These are phyloP conservation scores for Friedmanniomyces endolithicus DNA, from an alignment of 495 filamentous ascomycete genomes.

Conservation along the genomic window DNA sequence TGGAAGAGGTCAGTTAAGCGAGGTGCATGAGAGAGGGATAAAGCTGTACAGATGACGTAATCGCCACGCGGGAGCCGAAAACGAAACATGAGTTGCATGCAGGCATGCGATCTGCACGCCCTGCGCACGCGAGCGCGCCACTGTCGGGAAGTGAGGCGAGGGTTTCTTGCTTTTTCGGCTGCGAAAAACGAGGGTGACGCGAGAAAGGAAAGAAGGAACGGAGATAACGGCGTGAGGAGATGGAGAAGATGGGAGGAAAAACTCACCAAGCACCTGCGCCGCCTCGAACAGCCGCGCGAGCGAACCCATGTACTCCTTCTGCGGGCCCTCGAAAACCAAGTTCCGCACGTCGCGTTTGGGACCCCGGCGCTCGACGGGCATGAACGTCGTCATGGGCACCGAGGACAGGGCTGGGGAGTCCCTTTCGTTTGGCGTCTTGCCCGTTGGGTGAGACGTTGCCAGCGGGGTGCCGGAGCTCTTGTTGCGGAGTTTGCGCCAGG, in stretches of 20 bases:
- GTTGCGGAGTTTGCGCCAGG: conserved; percentile 76
- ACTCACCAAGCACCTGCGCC: conserved; percentile 74
- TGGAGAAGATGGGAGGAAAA: not conserved
- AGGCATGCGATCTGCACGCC: not conserved
- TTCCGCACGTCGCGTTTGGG: conserved; percentile 18
- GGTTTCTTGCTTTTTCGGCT: too few relatives aligned
- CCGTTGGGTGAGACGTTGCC: conserved; percentile 33
- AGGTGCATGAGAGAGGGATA: not conserved
- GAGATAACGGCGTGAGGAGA: too few relatives aligned
- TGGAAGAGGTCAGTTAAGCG: not conserved
- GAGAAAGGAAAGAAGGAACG: too few relatives aligned
- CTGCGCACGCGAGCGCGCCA: too few relatives aligned
- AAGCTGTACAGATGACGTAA: too few relatives aligned
- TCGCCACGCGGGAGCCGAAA: too few relatives aligned
- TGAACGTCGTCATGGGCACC: conserved; percentile 64
- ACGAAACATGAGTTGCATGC: too few relatives aligned
- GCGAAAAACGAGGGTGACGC: too few relatives aligned
- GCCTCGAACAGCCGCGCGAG: conserved; percentile 89
- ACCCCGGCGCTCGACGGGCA: conserved; percentile 17
- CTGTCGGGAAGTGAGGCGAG: too few relatives aligned
- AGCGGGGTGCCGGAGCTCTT: conserved; percentile 61
- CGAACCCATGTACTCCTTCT: conserved; percentile 79
- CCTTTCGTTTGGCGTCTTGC: conserved; percentile 31
- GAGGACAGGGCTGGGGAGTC: conserved; percentile 54
- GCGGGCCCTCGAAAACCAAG: conserved; percentile 65